These are phyloP conservation scores for Tylopilus sp. DNA, from an alignment of 768 basidiomycete genomes.

Conservation along the genomic window DNA sequence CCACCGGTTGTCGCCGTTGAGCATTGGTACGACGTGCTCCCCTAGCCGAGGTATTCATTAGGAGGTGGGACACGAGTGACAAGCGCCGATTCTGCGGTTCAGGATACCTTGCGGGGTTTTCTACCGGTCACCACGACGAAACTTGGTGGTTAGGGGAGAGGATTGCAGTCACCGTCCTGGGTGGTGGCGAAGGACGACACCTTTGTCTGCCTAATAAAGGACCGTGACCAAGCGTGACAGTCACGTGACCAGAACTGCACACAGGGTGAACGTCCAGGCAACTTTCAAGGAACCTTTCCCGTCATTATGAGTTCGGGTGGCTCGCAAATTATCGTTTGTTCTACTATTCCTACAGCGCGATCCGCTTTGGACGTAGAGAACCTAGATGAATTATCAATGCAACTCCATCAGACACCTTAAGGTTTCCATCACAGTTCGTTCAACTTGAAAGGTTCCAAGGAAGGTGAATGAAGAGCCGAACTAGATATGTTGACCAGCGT, in stretches of 20 bases:
- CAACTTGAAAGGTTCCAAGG: background rate
- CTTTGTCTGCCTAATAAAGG: constrained; percentile 11
- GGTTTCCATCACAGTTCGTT: too few relatives aligned
- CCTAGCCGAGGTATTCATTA: constrained; percentile 24
- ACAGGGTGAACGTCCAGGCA: too few relatives aligned
- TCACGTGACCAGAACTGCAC: too few relatives aligned
- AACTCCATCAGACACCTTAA: too few relatives aligned
- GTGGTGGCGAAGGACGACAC: constrained; percentile 7
- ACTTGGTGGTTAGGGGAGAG: constrained; percentile 2
- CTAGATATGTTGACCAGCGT: too few relatives aligned
- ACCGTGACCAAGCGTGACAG: constrained; percentile 4
- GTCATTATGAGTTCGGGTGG: background rate
- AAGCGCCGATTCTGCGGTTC: background rate
- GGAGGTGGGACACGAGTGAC: background rate
- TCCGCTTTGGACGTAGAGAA: too few relatives aligned
- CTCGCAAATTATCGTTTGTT: too few relatives aligned
- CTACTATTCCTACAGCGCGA: background rate
- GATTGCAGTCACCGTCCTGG: constrained; percentile 5
- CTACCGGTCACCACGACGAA: background rate
- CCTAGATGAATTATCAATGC: background rate
- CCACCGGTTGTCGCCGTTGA: constrained; percentile 24
- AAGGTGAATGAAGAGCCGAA: too few relatives aligned
- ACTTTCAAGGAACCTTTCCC: background rate
- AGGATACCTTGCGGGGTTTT: background rate
- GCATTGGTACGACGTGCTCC: constrained; percentile 26